Evolutionary conservation across 768 basidiomycete genomes (phyloP).

Genomic region (Rhizopogon vinicolor): DNA sequence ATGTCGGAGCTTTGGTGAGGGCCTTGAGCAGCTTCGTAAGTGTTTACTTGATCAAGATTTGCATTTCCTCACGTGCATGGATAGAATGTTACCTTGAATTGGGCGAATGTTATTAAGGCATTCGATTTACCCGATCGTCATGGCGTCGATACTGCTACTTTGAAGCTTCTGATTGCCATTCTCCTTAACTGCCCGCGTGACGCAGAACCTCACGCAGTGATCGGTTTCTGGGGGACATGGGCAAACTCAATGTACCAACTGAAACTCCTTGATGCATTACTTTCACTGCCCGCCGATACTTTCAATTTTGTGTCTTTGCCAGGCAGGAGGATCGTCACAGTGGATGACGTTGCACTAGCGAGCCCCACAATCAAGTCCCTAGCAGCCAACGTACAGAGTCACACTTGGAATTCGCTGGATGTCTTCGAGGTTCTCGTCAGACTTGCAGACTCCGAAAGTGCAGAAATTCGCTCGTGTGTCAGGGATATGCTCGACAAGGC

Average conservation of each 20-base stretch:
- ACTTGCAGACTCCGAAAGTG: slow-evolving; percentile 64
- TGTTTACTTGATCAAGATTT: slow-evolving; percentile 12
- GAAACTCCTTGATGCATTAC: slow-evolving; percentile 81
- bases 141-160: slow-evolving; percentile 83
- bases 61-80: slow-evolving; percentile 10
- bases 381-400: slow-evolving; percentile 85
- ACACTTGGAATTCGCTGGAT: slow-evolving; percentile 93
- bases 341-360: slow-evolving; percentile 80
- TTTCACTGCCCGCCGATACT: slow-evolving; percentile 84
- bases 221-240: slow-evolving; percentile 86
- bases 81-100: slow-evolving; percentile 66
- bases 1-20: slow-evolving; percentile 69
- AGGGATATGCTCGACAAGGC: slow-evolving; percentile 93
- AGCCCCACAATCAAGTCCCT: slow-evolving; percentile 91
- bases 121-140: slow-evolving; percentile 85
- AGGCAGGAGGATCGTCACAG: slow-evolving; percentile 76
- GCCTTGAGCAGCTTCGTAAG: slow-evolving; percentile 73
- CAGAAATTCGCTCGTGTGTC: slow-evolving; percentile 71
- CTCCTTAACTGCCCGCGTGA: slow-evolving; percentile 79
- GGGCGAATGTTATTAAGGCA: slow-evolving; percentile 77
- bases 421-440: slow-evolving; percentile 86
- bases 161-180: slow-evolving; percentile 87
- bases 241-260: slow-evolving; percentile 81
- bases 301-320: slow-evolving; percentile 91
- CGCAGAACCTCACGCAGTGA: slow-evolving; percentile 71